Evolutionary conservation across 2,329 filamentous ascomycete species (phyloP), one percentile per base, ranked within the genome.

Genomic region (Fusarium albidum): DNA sequence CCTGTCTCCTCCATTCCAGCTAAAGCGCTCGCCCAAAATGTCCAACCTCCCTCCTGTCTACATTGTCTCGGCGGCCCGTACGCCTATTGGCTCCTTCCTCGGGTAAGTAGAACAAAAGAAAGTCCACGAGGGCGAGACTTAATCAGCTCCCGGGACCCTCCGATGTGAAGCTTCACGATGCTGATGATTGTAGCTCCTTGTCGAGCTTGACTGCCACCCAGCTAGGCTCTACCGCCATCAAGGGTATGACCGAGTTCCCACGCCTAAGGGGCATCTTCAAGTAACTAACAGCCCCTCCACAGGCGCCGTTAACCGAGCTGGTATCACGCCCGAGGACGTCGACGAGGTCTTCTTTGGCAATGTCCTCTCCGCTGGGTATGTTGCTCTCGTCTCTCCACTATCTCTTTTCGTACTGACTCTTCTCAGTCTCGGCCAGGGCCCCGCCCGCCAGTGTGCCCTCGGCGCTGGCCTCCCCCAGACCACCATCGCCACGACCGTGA

Each of bases 301-400:
- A 88, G 85, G 82, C 69, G 94, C 94, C 57, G 85, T 99, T 64
- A 89, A 92, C 78, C 89, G 92, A 69, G 91, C 90, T 39, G 88
- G 95, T 49, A 86, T 99, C 79, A 93, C 96, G 79, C 83, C 92
- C 49, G 86, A 92, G 69, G 86, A 96, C 73, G 91, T 99, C 52
- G 87, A 99, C 73, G 95, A 99, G 76, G 92, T 99, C 72, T 96
- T 95, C 82, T 96, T 97, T 72, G 95, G 95, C 76, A 99, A 99
- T 81, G 95, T 99, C 65, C 85, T 99, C 69, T 96, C 93, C 55
- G 95, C 94, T 74, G 93, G 94, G 93, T 96, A 83, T 68, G 82
- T 70, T 43, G 25, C 39, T 40, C 34, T 44, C 28, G 12, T 33
- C 32, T 28, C 14, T 28, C 42, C 43, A 46, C 52, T 46, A 50